Conservation (phyloP, 352 stramenopile species). For the Lagenidium giganteum region DNA sequence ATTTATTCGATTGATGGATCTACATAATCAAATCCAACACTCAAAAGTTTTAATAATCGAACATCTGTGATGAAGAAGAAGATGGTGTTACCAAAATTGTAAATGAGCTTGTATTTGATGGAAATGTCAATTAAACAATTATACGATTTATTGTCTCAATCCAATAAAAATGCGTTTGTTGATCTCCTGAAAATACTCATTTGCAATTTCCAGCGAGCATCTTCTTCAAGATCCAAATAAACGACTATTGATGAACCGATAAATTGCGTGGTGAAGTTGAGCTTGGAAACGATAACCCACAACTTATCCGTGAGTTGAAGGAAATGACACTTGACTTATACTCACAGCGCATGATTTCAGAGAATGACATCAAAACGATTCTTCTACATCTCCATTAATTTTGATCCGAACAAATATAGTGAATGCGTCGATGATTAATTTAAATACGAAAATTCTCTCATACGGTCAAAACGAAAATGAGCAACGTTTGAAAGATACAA, state of each 20-base stretch:
- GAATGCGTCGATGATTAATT: background rate
- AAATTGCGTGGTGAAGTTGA: background rate
- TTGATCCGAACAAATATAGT: constrained; percentile 1
- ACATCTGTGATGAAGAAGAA: background rate
- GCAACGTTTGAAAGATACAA: background rate
- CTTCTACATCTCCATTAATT: background rate
- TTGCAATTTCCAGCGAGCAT: background rate
- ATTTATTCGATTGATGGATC: constrained; percentile 5
- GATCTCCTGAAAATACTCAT: background rate
- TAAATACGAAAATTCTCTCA: too few species aligned
- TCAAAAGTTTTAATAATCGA: constrained; percentile 5
- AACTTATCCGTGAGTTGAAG: constrained; percentile 5
- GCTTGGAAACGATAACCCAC: constrained; percentile 5
- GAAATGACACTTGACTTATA: constrained; percentile 1
- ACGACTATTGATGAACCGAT: background rate
- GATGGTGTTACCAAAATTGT: background rate
- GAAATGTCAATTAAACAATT: constrained; percentile 6
- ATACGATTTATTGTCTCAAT: background rate
- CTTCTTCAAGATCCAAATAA: constrained; percentile 2
- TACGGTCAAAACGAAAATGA: too few species aligned
- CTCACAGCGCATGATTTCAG: constrained; percentile 1
- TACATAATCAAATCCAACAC: constrained; percentile 3
- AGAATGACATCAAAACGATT: constrained; percentile 6
- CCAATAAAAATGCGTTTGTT: constrained; percentile 1
- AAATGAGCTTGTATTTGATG: constrained; percentile 1